These are phyloP conservation scores for Auricularia sp. DNA, from an alignment of 768 basidiomycete species.

Conservation along the genomic window DNA sequence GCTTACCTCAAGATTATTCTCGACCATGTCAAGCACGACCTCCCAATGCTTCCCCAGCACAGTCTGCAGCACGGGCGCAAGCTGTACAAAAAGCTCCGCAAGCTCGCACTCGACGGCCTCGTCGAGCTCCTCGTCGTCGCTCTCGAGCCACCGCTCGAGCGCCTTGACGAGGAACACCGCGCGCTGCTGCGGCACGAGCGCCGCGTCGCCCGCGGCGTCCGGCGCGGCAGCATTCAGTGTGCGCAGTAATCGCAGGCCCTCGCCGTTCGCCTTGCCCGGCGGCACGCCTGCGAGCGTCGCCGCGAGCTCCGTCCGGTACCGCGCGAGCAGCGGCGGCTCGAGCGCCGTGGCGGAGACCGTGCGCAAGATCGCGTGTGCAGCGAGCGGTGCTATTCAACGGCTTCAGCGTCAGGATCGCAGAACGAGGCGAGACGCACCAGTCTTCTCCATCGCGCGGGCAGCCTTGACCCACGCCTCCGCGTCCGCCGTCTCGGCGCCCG, in stretches of 20 bases:
- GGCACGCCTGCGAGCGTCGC: conserved; percentile 64
- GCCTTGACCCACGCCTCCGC: conserved; percentile 68
- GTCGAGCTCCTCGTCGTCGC: conserved; percentile 44
- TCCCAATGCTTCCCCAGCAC: conserved; percentile 88
- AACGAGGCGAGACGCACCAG: conserved; percentile 29
- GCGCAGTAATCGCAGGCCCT: conserved; percentile 60
- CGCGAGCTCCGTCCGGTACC: conserved; percentile 84
- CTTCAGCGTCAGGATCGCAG: no score
- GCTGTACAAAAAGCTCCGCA: conserved; percentile 57
- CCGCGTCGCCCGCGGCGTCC: conserved; percentile 61
- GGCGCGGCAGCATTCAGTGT: conserved; percentile 68
- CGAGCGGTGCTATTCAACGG: conserved; percentile 41
- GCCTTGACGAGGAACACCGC: conserved; percentile 81
- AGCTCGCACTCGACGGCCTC: conserved; percentile 75
- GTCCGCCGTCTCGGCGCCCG: conserved; percentile 50
- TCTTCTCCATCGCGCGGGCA: conserved; percentile 53
- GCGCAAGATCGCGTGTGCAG: conserved; percentile 54
- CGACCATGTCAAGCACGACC: conserved; percentile 78
- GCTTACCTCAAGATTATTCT: conserved; percentile 81
- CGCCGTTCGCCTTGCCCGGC: conserved; percentile 47
- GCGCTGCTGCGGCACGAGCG: conserved; percentile 76
- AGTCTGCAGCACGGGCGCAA: conserved; percentile 83
- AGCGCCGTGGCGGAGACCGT: conserved; percentile 51
- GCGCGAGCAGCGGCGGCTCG: conserved; percentile 62
- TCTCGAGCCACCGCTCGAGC: conserved; percentile 72